Evolutionary conservation across 179 eudicot species (phyloP).

Genomic region (Vitellaria paradoxa): DNA sequence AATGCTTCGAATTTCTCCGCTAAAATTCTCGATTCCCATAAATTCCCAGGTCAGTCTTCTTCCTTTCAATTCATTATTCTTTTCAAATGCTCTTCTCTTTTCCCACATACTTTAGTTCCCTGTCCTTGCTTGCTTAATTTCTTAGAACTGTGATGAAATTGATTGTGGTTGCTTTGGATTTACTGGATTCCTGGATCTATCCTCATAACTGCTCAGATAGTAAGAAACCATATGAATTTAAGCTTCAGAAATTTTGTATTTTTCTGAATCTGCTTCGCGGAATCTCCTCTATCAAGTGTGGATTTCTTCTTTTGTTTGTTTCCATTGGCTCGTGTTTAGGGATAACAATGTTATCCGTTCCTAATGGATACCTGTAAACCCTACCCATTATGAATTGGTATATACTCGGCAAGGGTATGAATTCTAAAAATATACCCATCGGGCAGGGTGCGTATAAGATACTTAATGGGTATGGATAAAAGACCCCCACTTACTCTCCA

Average conservation of each 20-base stretch:
- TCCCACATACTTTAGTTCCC: not conserved
- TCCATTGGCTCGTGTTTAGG: too few relatives aligned
- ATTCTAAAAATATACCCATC: too few relatives aligned
- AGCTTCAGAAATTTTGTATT: not conserved
- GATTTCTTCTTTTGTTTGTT: not conserved
- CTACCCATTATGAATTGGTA: too few relatives aligned
- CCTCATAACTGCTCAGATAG: too few relatives aligned
- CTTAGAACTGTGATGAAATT: not conserved
- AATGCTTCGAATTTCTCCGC: not conserved
- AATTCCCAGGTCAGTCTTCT: slow-evolving; percentile 7
- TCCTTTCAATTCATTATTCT: not conserved
- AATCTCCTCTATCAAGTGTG: not conserved
- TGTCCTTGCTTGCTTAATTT: not conserved
- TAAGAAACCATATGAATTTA: not conserved
- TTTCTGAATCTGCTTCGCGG: not conserved
- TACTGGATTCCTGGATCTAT: not conserved
- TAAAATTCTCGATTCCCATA: not conserved
- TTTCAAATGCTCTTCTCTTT: not conserved
- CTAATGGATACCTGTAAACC: too few relatives aligned
- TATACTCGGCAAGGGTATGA: too few relatives aligned
- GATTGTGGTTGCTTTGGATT: not conserved
- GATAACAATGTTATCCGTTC: too few relatives aligned
- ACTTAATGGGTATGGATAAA: too few relatives aligned
- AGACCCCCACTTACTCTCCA: too few relatives aligned
- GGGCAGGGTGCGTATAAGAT: too few relatives aligned